Percentiles rank a stretch among this genome's conserved stretches.
phyloP scores from a whole-genome alignment of 2,329 filamentous ascomycete species.

The Corinectria fuckeliana region DNA sequence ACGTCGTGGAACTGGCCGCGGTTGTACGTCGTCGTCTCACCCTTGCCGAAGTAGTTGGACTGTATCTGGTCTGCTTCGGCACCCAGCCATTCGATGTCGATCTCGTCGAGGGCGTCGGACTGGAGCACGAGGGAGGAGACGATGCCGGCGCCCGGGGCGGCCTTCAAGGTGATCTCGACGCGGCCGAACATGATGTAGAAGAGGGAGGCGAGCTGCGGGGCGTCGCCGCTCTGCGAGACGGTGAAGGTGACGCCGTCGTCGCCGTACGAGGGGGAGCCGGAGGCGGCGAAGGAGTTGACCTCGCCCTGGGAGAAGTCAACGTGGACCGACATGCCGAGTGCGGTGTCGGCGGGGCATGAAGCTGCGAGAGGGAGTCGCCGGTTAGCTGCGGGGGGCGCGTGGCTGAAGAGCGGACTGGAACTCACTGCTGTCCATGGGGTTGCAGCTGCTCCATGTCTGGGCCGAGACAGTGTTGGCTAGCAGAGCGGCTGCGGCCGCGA shows the following conservation, averaged over 20 bases:
- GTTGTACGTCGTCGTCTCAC: slow-evolving; percentile 83
- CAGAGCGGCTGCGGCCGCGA: slow-evolving; percentile 32
- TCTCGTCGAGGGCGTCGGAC: slow-evolving; percentile 92
- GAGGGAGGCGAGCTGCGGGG: slow-evolving; percentile 83
- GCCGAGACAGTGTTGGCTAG: slow-evolving; percentile 39
- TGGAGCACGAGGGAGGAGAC: slow-evolving; percentile 91
- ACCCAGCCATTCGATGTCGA: slow-evolving; percentile 97
- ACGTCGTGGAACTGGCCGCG: slow-evolving; percentile 79
- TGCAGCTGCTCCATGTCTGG: slow-evolving; percentile 51
- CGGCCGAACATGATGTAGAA: slow-evolving; percentile 99
- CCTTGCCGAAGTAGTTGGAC: slow-evolving; percentile 97
- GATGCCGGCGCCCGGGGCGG: slow-evolving; percentile 87
- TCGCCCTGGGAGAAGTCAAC: slow-evolving; percentile 82
- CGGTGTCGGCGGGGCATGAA: slow-evolving; percentile 77
- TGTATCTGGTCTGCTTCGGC: slow-evolving; percentile 80
- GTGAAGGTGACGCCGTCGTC: slow-evolving; percentile 82
- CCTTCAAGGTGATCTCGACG: slow-evolving; percentile 84
- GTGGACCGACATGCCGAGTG: slow-evolving; percentile 80
- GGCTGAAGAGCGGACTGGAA: background rate
- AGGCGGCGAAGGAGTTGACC: slow-evolving; percentile 79
- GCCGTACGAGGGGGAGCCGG: slow-evolving; percentile 75
- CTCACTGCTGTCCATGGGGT: slow-evolving; percentile 47
- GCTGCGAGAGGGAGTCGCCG: slow-evolving; percentile 39
- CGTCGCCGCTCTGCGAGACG: slow-evolving; percentile 77
- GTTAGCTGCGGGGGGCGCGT: slow-evolving; percentile 11